Evolutionary conservation across 768 basidiomycete species (phyloP), one percentile per base, ranked within the genome.

Genomic region (Panellus pusillus): DNA sequence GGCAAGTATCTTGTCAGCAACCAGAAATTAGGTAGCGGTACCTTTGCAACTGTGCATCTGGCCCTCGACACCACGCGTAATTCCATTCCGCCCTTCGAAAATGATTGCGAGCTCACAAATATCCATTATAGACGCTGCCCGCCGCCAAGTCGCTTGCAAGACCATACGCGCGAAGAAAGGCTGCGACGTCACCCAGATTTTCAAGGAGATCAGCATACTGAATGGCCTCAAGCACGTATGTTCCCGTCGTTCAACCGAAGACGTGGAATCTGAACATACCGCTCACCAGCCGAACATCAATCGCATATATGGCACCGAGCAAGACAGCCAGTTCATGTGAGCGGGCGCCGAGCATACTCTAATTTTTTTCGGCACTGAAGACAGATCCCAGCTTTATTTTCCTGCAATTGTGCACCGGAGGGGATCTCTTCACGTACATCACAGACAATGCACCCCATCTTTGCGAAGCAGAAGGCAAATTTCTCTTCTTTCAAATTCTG

Each of bases 401-500:
- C 69, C 82, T 93, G 31, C 86, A 35, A 27, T 42, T 29, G n/a
- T 50, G 24, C 39, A 27, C 31, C 13, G 28, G 37, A 31, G 19
- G 13, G 45, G 91, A 93, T 63, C 78, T 93, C n/a, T 92, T 92
- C 68, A 89, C 88, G 3, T 91, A 92, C 68, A 87, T 93, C 58
- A 83, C 81, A 14, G 83, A 70, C 31, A 72, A 72, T 20, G 65
- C 70, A n/a, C n/a, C n/a, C 52, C 79, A 74, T 50, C 74, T 93
- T 15, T 83, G 82, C 57, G 88, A 91, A 71, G 86, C 87, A 14
- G 91, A 93, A 68, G 83, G 86, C 7, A 91, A 91, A 69, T 93
- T 89, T 65, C 83, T 91, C 48, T 87, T 87, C 76, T 92, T 80
- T 61, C 91, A 93, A 66, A 68, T 91, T 17, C 69, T 91, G n/a